Conservation (phyloP, 1,284 basidiomycete genomes). For the Vanrija pseudolonga region DNA sequence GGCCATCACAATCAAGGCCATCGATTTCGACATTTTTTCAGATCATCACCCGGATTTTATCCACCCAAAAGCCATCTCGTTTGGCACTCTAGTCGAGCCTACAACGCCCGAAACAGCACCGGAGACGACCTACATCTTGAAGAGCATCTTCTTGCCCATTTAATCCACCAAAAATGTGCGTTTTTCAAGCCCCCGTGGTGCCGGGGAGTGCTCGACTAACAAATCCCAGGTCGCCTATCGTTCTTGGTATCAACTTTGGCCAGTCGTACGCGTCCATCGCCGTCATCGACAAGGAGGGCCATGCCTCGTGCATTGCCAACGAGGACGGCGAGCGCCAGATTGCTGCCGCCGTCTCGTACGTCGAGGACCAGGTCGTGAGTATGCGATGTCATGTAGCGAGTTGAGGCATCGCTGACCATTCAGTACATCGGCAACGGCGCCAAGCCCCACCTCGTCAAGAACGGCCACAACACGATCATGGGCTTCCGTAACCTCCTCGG, state of each 20-base stretch:
- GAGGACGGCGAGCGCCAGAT: conserved; percentile 99
- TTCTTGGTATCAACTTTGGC: conserved; percentile 93
- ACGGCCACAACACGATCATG: conserved; percentile 88
- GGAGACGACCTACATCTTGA: no score
- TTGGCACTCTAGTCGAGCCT: no score
- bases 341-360: conserved; percentile 88
- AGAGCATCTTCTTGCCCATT: no score
- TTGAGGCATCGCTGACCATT: neutral
- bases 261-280: conserved; percentile 94
- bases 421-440: conserved; percentile 97
- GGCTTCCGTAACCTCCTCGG: conserved; percentile 92
- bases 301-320: conserved; percentile 92
- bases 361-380: conserved; percentile 80
- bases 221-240: conserved; percentile 40
- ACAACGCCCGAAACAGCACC: no score
- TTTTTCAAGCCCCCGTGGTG: neutral
- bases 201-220: neutral
- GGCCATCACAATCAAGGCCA: no score
- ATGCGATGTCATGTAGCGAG: no score
- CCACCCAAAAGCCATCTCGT: no score
- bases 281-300: conserved; percentile 91
- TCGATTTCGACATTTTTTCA: no score
- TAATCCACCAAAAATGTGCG: no score
- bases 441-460: conserved; percentile 91
- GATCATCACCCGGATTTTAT: no score